A percentile compares a stretch with the other conserved stretches of the same genome.
These are phyloP conservation scores for Cytospora mali DNA, from an alignment of 2,329 filamentous ascomycete species.

Conservation along the genomic window DNA sequence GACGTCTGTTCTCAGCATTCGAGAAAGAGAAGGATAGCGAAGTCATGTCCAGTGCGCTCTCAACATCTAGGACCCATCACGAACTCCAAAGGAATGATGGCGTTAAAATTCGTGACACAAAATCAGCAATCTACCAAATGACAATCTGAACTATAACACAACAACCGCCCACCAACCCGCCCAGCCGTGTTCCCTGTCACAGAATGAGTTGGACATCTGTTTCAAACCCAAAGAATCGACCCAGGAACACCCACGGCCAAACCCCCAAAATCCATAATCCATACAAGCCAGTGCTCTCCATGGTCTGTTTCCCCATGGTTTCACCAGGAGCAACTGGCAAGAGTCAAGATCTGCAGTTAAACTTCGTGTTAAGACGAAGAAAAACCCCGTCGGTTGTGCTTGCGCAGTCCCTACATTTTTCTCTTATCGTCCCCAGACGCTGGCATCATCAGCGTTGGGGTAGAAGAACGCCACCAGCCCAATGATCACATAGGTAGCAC, in stretches of 20 bases:
- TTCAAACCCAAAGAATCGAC: neutral
- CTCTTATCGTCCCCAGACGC: slow-evolving; percentile 29
- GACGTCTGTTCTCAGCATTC: neutral
- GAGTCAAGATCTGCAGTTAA: neutral
- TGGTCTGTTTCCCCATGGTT: neutral
- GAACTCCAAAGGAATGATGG: neutral
- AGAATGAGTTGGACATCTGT: slow-evolving; percentile 30
- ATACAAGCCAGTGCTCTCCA: neutral
- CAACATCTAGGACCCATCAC: neutral
- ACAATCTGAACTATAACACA: slow-evolving; percentile 2
- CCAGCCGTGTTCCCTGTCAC: slow-evolving; percentile 12
- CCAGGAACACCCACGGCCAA: neutral
- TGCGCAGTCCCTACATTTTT: neutral
- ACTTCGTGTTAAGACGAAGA: neutral
- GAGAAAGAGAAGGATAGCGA: neutral
- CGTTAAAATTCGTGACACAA: neutral
- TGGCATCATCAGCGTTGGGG: slow-evolving; percentile 54
- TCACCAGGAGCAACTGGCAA: neutral
- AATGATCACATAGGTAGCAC: slow-evolving; percentile 70
- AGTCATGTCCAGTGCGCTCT: neutral
- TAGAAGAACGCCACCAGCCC: slow-evolving; percentile 69
- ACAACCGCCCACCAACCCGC: neutral
- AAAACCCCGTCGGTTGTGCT: neutral
- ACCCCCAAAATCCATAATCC: neutral
- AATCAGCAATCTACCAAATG: slow-evolving; percentile 1